Evolutionary conservation across 306 rosid species (phyloP), one percentile per base, ranked within the genome.

Genomic region (Fragaria nilgerrensis): DNA sequence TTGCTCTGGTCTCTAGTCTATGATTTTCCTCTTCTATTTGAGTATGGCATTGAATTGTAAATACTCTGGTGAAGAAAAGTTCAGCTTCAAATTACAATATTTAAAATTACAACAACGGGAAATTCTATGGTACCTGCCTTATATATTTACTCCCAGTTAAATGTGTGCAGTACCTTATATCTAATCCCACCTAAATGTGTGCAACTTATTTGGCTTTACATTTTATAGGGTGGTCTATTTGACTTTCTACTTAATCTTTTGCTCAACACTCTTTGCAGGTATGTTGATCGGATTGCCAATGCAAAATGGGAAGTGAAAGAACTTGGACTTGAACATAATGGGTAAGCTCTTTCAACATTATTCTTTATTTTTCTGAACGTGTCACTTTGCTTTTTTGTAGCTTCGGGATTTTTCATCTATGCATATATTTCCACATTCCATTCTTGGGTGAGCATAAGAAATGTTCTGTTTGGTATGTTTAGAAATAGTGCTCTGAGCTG

Each of bases 291-390:
- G 49, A 85, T 95, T 78, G 88, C 97, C 56, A 95, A 88, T 86
- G 88, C 93, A 81, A 95, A 89, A 79, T 95, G 98, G 98, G 98
- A 95, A 86, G 88, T 95, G 72, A 95, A 86, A 83, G 98, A 92
- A 77, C 97, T 95, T 79, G 98, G 98, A 53, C 80, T 95, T 58
- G 98, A 95, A 84, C 98, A 95, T 89, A 95, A 96, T 70, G 97
- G 98, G 99, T 96, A 53, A 80, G 96, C 86, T 78, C 76, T 75
- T 87, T 66, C 16, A 39, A 68, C 74, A 77, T 70, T 55, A 68
- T 75, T 50, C 72, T 80, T 70, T 56, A 27, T 81, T 49, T 71
- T 10, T 49, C 23, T 37, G 36, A 48, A 10, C 27, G 17, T 37
- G 34, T 85, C 10, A 5, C 23, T 75, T 70, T 82, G 49, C 55